Conservation (phyloP, 2,329 filamentous ascomycete species). For the Sclerotinia glacialis region DNA sequence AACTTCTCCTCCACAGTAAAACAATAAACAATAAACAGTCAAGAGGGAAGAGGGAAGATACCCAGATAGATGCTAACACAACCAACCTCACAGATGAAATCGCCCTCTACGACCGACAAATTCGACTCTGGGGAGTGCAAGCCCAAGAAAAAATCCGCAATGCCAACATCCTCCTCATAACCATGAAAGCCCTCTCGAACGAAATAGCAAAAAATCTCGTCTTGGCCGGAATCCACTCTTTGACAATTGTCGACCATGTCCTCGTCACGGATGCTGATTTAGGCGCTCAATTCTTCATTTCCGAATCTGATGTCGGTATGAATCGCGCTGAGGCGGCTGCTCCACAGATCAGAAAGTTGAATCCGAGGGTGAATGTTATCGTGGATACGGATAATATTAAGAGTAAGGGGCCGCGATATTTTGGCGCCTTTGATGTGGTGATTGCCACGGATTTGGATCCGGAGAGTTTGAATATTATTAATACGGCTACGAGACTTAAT, state of each 20-base stretch:
- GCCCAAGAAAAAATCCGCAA: conserved; percentile 90
- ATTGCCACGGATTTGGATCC: conserved; percentile 88
- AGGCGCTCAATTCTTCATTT: conserved; percentile 79
- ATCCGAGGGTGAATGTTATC: conserved; percentile 78
- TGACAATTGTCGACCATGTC: conserved; percentile 83
- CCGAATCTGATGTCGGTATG: conserved; percentile 65
- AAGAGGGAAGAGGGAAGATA: not conserved
- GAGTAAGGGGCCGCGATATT: conserved; percentile 70
- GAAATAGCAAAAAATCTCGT: conserved; percentile 98
- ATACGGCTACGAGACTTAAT: conserved; percentile 78
- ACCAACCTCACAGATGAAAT: conserved; percentile 69
- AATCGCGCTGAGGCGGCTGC: conserved; percentile 82
- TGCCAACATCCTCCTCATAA: conserved; percentile 86
- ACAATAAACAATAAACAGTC: not conserved
- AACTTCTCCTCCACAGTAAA: not conserved
- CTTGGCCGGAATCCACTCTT: conserved; percentile 83
- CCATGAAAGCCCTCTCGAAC: conserved; percentile 81
- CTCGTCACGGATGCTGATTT: conserved; percentile 75
- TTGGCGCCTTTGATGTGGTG: conserved; percentile 74
- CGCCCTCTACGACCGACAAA: conserved; percentile 94
- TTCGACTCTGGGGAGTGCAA: conserved; percentile 93
- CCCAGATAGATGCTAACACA: not conserved
- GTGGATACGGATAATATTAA: conserved; percentile 67
- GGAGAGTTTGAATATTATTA: conserved; percentile 71
- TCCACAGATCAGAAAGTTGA: conserved; percentile 77